Conservation (phyloP, 2,329 filamentous ascomycete genomes). For the Diaporthe sp. region DNA sequence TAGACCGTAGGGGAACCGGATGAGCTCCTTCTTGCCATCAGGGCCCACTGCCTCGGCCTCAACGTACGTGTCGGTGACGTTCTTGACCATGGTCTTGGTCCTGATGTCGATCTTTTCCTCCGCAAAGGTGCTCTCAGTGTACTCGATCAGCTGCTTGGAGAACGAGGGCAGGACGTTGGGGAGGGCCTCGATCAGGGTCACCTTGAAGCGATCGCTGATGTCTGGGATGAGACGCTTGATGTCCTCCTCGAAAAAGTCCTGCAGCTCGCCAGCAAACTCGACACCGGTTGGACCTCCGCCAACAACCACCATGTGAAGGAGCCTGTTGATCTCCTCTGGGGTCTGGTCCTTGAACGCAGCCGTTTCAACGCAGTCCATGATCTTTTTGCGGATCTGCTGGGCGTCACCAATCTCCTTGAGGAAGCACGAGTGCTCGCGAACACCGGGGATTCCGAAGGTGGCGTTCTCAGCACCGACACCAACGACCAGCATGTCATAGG, state of each 20-base stretch:
- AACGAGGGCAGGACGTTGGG: slow-evolving; percentile 98
- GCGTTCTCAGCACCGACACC: slow-evolving; percentile 98
- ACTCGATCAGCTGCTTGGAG: slow-evolving; percentile 98
- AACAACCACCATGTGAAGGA: slow-evolving; percentile 97
- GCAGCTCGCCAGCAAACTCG: slow-evolving; percentile 97
- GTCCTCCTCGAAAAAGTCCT: slow-evolving; percentile 99
- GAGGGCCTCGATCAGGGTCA: slow-evolving; percentile 96
- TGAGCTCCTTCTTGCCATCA: slow-evolving; percentile 85
- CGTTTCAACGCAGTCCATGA: slow-evolving; percentile 99
- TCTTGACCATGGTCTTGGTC: slow-evolving; percentile 99
- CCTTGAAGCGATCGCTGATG: slow-evolving; percentile 94
- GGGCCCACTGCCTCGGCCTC: slow-evolving; percentile 88
- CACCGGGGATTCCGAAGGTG: slow-evolving; percentile 97
- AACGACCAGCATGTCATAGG: slow-evolving; percentile 98
- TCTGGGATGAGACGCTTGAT: slow-evolving; percentile 98
- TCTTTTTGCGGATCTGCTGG: slow-evolving; percentile 95
- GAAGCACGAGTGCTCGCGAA: slow-evolving; percentile 96
- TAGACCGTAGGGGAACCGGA: slow-evolving; percentile 92
- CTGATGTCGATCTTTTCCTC: slow-evolving; percentile 98
- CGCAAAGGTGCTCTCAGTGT: slow-evolving; percentile 99
- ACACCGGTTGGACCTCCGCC: slow-evolving; percentile 96
- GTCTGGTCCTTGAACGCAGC: slow-evolving; percentile 98
- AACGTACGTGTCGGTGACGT: slow-evolving; percentile 91
- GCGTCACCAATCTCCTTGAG: slow-evolving; percentile 98
- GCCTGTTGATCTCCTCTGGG: slow-evolving; percentile 88